Evolutionary conservation across 352 stramenopile species (phyloP).

Genomic region (Globisporangium echinulatum): DNA sequence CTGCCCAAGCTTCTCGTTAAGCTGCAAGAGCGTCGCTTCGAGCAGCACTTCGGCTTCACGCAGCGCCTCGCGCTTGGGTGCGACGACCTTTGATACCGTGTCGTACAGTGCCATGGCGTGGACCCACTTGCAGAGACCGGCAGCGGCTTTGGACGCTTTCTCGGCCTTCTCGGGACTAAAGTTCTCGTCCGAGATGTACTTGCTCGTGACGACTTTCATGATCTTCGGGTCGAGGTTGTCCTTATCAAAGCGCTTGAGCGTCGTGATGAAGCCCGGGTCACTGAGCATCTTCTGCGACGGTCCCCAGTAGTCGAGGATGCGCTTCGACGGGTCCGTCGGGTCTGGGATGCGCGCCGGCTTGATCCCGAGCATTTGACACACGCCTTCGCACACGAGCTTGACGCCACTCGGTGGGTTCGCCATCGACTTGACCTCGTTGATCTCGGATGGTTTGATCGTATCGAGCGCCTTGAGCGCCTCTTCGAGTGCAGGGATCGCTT

Average conservation of each 20-base stretch:
- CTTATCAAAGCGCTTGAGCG: constrained; percentile 89
- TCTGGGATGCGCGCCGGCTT: constrained; percentile 91
- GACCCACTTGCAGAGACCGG: constrained; percentile 92
- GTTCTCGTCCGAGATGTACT: constrained; percentile 90
- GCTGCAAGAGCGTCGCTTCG: constrained; percentile 83
- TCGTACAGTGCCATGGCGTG: constrained; percentile 92
- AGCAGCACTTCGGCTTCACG: constrained; percentile 77
- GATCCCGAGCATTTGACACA: constrained; percentile 94
- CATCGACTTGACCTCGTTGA: constrained; percentile 93
- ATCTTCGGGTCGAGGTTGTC: constrained; percentile 85
- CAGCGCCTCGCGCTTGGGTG: constrained; percentile 88
- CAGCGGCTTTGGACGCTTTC: constrained; percentile 90
- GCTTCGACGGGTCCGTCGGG: constrained; percentile 85
- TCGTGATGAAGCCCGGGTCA: constrained; percentile 89
- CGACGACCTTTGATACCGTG: constrained; percentile 90
- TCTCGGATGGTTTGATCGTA: constrained; percentile 90
- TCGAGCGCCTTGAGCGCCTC: constrained; percentile 91
- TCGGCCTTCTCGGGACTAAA: constrained; percentile 90
- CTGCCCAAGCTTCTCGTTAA: constrained; percentile 88
- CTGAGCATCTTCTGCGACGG: constrained; percentile 91
- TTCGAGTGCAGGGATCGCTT: constrained; percentile 90
- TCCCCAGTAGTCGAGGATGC: constrained; percentile 95
- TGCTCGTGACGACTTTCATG: constrained; percentile 83
- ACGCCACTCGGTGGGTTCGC: constrained; percentile 90
- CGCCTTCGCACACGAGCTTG: constrained; percentile 90